phyloP scores from a whole-genome alignment of 2,329 filamentous ascomycete species.

The Domatiomyces catenatus region DNA sequence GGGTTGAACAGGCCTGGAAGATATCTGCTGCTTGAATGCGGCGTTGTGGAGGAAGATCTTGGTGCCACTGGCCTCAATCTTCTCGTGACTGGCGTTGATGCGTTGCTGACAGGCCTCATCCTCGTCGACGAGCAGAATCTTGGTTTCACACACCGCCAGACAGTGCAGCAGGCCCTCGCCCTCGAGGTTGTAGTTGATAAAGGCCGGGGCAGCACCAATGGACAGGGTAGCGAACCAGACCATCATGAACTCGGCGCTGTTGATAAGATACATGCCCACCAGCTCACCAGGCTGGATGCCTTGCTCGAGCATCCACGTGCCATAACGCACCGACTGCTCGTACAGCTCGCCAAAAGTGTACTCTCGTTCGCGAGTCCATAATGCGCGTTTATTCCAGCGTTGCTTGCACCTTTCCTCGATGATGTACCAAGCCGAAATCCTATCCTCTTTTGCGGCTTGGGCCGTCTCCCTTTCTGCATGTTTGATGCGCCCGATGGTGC shows the following conservation, averaged over 20 bases:
- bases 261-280: conserved; percentile 52
- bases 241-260: conserved; percentile 52
- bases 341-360: conserved; percentile 46
- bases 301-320: conserved; percentile 43
- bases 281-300: conserved; percentile 46
- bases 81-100: conserved; percentile 36
- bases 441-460: conserved; percentile 37
- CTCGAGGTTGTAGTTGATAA: conserved; percentile 51
- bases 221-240: conserved; percentile 50
- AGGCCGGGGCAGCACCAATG: conserved; percentile 52
- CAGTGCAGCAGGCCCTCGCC: conserved; percentile 52
- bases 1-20: conserved; percentile 33
- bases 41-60: conserved; percentile 43
- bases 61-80: conserved; percentile 37
- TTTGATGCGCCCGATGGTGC: conserved; percentile 29
- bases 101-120: conserved; percentile 39
- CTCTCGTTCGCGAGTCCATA: conserved; percentile 51
- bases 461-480: conserved; percentile 31
- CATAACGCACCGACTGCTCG: conserved; percentile 44
- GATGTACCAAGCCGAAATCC: conserved; percentile 48
- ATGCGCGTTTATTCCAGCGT: conserved; percentile 39
- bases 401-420: conserved; percentile 43
- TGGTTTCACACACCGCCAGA: conserved; percentile 41
- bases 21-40: conserved; percentile 33
- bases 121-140: conserved; percentile 44